These are phyloP conservation scores for Podaxis mareebaensis DNA, from an alignment of 768 basidiomycete genomes.

Conservation along the genomic window DNA sequence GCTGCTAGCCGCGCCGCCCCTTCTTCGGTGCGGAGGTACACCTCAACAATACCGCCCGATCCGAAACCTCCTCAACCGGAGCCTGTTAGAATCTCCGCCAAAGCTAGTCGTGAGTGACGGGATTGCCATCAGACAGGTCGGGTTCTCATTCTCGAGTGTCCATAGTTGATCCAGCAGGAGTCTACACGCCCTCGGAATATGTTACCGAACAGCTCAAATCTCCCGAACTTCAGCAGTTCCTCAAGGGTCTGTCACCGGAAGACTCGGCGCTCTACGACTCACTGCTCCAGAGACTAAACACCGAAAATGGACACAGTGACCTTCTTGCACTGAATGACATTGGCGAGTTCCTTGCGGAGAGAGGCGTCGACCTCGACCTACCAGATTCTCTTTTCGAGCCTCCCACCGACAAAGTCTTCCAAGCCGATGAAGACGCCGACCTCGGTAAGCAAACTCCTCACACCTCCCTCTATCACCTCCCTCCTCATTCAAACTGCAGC, in stretches of 20 bases:
- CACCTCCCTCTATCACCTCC: background rate
- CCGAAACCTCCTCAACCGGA: conserved; percentile 7
- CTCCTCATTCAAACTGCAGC: background rate
- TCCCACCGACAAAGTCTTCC: background rate
- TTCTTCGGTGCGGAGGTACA: background rate
- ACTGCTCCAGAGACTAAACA: background rate
- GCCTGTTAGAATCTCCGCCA: conserved; percentile 25
- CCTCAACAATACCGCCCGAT: background rate
- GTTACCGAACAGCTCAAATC: background rate
- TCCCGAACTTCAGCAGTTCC: background rate
- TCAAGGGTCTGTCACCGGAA: background rate
- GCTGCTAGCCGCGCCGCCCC: background rate
- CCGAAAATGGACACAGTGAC: background rate
- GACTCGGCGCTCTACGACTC: background rate
- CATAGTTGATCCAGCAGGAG: conserved; percentile 1
- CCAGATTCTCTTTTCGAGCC: conserved; percentile 9
- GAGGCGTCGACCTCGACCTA: background rate
- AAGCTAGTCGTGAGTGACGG: conserved; percentile 13
- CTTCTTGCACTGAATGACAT: conserved; percentile 4
- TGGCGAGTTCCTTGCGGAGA: background rate
- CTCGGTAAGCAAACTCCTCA: background rate
- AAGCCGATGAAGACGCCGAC: background rate
- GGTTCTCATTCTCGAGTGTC: background rate
- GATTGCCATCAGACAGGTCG: background rate
- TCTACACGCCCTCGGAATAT: conserved; percentile 4